phyloP scores from a whole-genome alignment of 139 green algal species.

The Desmodesmus armatus region DNA sequence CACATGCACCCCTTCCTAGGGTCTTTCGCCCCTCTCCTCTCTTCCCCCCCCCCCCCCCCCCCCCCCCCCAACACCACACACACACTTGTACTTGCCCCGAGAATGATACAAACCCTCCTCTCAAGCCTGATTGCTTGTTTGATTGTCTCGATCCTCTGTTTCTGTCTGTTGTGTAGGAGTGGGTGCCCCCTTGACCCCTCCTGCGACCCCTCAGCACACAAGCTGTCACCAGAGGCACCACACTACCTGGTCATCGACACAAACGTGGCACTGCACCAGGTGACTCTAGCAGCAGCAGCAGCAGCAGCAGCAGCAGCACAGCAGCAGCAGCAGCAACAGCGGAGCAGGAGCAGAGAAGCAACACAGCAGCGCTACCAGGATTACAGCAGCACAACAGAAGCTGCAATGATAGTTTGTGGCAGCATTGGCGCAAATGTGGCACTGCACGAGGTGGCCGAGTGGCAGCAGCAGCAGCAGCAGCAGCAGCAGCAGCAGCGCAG shows the following conservation, averaged over 20 bases:
- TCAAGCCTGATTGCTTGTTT: not conserved
- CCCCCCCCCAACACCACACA: too few relatives aligned
- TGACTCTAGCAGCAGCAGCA: not conserved
- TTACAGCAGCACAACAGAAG: not conserved
- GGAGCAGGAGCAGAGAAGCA: not conserved
- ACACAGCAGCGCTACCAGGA: not conserved
- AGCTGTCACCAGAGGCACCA: conserved; percentile 71
- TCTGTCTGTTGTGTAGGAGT: conserved; percentile 53
- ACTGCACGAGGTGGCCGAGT: not conserved
- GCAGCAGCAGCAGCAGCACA: not conserved
- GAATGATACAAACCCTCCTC: not conserved
- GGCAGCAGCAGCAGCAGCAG: conserved; percentile 34
- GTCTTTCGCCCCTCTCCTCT: too few relatives aligned
- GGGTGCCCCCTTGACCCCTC: conserved; percentile 79
- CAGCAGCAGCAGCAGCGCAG: conserved; percentile 19
- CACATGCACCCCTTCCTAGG: not conserved
- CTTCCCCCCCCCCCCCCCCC: too few relatives aligned
- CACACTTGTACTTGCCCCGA: not conserved
- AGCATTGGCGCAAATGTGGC: not conserved
- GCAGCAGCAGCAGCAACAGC: not conserved
- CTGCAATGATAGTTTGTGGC: not conserved
- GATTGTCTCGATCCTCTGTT: not conserved
- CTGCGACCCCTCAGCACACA: conserved; percentile 63
- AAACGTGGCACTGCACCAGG: conserved; percentile 93
- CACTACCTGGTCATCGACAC: conserved; percentile 96